Base-by-base conservation (phyloP, 139 green algal species). In the Coelastrella sp. region DNA sequence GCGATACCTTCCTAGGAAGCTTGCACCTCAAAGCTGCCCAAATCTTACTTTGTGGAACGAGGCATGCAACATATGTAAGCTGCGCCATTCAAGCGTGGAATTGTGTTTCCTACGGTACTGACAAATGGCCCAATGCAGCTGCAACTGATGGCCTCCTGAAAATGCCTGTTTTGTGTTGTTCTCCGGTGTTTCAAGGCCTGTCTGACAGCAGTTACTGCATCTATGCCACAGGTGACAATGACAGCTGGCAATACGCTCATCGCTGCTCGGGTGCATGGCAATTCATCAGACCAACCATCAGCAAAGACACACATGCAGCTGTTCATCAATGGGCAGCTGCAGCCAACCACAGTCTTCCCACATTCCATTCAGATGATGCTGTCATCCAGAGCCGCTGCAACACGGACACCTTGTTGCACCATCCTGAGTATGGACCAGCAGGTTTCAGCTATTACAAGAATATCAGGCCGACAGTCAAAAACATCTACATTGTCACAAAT, bases 401-500 rank as follows among this genome's bases (percentile, higher is more conserved):
- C 51, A 21, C 35, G 19, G 75, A 82, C 50, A 69, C 75, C 25
- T 21, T 82, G 5, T 37, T 68, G 13, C 37, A 13, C 13, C 75
- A 82, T 21, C 15, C 75, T 25, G 75, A 82, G 27, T 84, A 71
- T 40, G 77, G 77, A 3, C 77, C 77, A 32, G 59, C 74, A 7
- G 77, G 17, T 15, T 84, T 84, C 77, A 75, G 59, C 37, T 84
- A 75, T 38, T 84, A 64, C 77, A 84, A 13, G n/a, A 60, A 40
- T 59, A 84, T 84, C 32, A 27, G 62, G 5, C 21, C 35, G 17
- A 63, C 21, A 43, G 57, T 59, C 21, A 40, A 41, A 5, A 30
- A 45, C 40, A 84, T 84, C 60, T 32, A 63, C 5, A 43, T 75
- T 25, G 57, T 84, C 3, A 48, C 23, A 15, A 21, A 84, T 25